These are phyloP conservation scores for Sphaerobolus stellatus DNA, from an alignment of 1,284 basidiomycete species.

Conservation along the genomic window DNA sequence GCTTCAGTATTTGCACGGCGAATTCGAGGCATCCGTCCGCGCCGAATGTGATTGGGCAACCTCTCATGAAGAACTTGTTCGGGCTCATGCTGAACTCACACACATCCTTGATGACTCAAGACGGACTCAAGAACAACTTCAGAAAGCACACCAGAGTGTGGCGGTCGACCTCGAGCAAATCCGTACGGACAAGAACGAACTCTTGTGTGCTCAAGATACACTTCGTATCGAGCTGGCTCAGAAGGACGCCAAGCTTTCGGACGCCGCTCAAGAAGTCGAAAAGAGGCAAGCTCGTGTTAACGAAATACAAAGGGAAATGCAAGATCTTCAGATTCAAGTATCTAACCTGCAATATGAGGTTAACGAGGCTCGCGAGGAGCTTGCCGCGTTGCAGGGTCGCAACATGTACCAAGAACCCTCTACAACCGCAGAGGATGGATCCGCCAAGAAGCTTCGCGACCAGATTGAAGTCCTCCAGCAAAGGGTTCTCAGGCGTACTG, in stretches of 20 bases:
- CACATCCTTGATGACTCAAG: not conserved
- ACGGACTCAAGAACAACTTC: not conserved
- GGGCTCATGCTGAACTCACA: conserved; percentile 29
- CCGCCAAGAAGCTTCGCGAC: conserved; percentile 50
- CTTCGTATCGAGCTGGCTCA: conserved; percentile 8
- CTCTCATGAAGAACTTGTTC: no score
- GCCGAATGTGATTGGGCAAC: no score
- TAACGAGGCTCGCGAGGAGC: conserved; percentile 47
- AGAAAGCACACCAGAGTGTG: not conserved
- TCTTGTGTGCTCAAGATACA: not conserved
- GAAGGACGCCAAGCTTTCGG: conserved; percentile 2
- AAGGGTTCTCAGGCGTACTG: conserved; percentile 58
- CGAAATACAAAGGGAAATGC: conserved; percentile 5
- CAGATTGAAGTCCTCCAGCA: conserved; percentile 66
- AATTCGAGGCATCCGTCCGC: no score
- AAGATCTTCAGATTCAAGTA: conserved; percentile 37
- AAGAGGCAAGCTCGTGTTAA: conserved; percentile 4
- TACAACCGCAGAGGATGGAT: conserved; percentile 51
- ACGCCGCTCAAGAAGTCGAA: conserved; percentile 9
- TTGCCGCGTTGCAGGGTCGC: conserved; percentile 55
- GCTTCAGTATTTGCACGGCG: no score
- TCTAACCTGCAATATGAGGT: conserved; percentile 62
- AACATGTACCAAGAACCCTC: conserved; percentile 56
- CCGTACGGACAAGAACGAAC: not conserved
- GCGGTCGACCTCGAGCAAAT: not conserved